Evolutionary conservation across 148 eudicot genomes (phyloP).

Genomic region (Nepenthes gracilis): DNA sequence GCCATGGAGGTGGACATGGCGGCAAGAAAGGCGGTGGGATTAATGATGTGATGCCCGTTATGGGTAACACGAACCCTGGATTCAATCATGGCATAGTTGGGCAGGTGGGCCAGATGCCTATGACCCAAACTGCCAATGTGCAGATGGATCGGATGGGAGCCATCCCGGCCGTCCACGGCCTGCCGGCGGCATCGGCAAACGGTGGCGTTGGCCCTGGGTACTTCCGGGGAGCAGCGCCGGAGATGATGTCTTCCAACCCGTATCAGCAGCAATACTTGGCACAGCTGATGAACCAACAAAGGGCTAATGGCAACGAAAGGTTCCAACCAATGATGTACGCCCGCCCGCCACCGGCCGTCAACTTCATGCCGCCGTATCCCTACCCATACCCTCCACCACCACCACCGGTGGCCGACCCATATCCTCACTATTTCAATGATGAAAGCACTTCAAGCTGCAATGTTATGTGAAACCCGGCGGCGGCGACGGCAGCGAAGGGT

Average conservation of each 20-base stretch:
- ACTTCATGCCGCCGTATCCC: constrained; percentile 52
- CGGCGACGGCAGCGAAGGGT: no score
- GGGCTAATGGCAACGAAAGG: constrained; percentile 63
- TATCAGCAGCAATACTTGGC: constrained; percentile 64
- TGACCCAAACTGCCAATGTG: constrained; percentile 51
- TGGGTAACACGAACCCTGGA: constrained; percentile 30
- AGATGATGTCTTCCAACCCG: constrained; percentile 57
- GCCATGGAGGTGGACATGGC: constrained; percentile 14
- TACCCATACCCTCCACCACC: constrained; percentile 29
- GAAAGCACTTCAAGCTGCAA: constrained; percentile 81
- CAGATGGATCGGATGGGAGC: constrained; percentile 60
- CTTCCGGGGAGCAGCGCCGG: constrained; percentile 44
- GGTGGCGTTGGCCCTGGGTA: constrained; percentile 10
- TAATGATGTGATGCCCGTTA: constrained; percentile 37
- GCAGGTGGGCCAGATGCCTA: constrained; percentile 35
- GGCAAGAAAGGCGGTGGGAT: constrained; percentile 27
- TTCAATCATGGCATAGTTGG: constrained; percentile 17
- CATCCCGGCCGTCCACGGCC: constrained; percentile 57
- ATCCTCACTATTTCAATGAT: constrained; percentile 45
- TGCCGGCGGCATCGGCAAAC: constrained; percentile 32
- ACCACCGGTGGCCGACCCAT: constrained; percentile 39
- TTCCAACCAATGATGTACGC: constrained; percentile 97
- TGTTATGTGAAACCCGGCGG: constrained; percentile 48
- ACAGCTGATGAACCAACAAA: constrained; percentile 90
- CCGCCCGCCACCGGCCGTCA: constrained; percentile 62